phyloP scores from a whole-genome alignment of 228 moss, liverwort and hornwort genomes.

The Sphagnum magellanicum region DNA sequence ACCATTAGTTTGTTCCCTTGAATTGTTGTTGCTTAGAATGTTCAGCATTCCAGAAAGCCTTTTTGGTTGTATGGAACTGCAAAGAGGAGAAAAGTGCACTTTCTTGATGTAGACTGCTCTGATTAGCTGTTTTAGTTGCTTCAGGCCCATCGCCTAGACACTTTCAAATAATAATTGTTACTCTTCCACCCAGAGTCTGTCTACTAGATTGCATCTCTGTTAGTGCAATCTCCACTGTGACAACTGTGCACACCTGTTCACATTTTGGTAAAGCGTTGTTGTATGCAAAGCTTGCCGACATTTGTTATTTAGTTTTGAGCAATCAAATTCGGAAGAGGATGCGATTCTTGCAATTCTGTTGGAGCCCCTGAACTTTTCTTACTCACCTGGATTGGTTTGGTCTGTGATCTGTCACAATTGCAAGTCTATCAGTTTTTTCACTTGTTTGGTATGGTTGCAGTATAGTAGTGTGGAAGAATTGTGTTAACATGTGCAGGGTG shows the following conservation, averaged over 20 bases:
- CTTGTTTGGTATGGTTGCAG: no score
- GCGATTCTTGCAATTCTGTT: conserved; percentile 31
- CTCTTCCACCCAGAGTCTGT: conserved; percentile 25
- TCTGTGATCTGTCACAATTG: no score
- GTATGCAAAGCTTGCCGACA: conserved; percentile 36
- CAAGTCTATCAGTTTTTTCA: no score
- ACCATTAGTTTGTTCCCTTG: conserved; percentile 16
- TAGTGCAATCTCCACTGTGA: conserved; percentile 40
- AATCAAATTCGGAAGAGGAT: conserved; percentile 36
- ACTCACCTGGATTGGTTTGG: neutral
- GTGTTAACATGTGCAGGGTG: no score
- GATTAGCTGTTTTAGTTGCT: conserved; percentile 17
- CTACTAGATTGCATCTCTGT: conserved; percentile 40
- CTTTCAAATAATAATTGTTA: conserved; percentile 44
- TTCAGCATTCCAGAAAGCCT: conserved; percentile 24
- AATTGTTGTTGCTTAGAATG: conserved; percentile 25
- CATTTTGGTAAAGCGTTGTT: conserved; percentile 22
- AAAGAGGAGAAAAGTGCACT: conserved; percentile 33
- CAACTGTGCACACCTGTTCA: conserved; percentile 15
- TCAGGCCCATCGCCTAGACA: conserved; percentile 29
- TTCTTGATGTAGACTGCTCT: conserved; percentile 34
- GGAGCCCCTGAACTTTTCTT: conserved; percentile 44
- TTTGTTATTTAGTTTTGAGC: conserved; percentile 35
- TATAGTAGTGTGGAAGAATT: no score
- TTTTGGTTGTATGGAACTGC: conserved; percentile 20